Evolutionary conservation across 2,329 filamentous ascomycete genomes (phyloP).

Genomic region (Hypoxylon sp.): DNA sequence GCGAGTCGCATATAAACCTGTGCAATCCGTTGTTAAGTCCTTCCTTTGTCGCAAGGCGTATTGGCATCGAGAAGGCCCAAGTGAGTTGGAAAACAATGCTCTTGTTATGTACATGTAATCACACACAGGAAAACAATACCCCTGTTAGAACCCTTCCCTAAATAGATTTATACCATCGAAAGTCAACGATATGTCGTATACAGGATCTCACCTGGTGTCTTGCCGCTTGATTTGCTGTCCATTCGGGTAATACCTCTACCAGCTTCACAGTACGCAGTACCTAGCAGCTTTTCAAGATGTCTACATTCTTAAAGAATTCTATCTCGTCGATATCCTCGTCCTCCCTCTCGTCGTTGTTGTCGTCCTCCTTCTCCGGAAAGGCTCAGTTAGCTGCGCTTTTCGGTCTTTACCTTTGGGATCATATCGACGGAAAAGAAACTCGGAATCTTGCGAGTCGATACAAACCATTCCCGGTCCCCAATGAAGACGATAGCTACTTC

Average conservation of each 20-base stretch:
- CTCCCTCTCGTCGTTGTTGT: background rate
- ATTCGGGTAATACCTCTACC: background rate
- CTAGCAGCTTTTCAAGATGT: too few relatives aligned
- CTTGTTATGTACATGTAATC: background rate
- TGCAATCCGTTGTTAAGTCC: background rate
- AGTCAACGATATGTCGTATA: background rate
- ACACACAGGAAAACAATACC: background rate
- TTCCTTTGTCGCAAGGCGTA: background rate
- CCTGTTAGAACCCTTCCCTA: background rate
- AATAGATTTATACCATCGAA: background rate
- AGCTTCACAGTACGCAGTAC: background rate
- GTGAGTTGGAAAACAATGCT: background rate
- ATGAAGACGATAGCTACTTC: slow-evolving; percentile 1
- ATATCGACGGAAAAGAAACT: slow-evolving; percentile 18
- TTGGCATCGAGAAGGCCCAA: background rate
- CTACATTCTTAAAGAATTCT: background rate
- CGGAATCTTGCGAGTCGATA: slow-evolving; percentile 25
- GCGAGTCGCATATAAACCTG: background rate
- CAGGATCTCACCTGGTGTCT: background rate
- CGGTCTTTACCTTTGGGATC: slow-evolving; percentile 36
- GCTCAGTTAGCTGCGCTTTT: slow-evolving; percentile 4
- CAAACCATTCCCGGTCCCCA: slow-evolving; percentile 36
- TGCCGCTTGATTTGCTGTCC: background rate
- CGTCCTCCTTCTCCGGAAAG: background rate
- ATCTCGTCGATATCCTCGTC: background rate